Conservation (phyloP, 1,139 yeast genomes). For the Protomyces gravidus region DNA sequence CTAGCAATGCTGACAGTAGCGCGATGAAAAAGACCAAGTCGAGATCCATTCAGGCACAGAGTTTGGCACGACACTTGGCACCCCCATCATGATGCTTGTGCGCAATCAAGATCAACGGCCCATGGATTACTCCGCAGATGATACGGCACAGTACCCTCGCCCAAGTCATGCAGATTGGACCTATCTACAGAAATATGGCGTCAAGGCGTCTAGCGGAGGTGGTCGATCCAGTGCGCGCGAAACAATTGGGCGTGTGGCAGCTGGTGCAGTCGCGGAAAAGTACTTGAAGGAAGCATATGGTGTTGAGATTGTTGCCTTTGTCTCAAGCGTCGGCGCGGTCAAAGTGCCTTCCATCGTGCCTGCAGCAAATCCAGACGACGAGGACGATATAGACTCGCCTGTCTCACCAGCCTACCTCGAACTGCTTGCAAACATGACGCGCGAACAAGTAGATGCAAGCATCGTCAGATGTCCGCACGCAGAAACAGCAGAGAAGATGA, state of each 20-base stretch:
- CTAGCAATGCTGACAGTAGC: conserved; percentile 24
- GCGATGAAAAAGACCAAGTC: conserved; percentile 90
- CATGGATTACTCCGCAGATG: conserved; percentile 84
- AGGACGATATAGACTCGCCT: conserved; percentile 62
- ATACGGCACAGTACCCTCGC: conserved; percentile 76
- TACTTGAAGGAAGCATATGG: conserved; percentile 67
- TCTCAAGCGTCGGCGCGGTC: conserved; percentile 78
- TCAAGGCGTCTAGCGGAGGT: conserved; percentile 92
- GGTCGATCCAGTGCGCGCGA: conserved; percentile 97
- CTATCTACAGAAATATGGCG: conserved; percentile 81
- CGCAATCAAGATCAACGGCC: conserved; percentile 95
- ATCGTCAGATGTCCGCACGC: conserved; percentile 93
- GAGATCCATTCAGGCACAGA: conserved; percentile 94
- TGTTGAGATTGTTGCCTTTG: conserved; percentile 95
- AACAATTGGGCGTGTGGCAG: conserved; percentile 97
- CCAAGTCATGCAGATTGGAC: conserved; percentile 98
- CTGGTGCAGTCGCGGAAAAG: conserved; percentile 97
- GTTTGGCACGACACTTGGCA: conserved; percentile 82
- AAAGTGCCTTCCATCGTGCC: conserved; percentile 28
- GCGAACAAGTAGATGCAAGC: conserved; percentile 84
- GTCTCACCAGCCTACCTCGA: conserved; percentile 60
- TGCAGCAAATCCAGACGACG: conserved; percentile 29
- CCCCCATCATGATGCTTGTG: conserved; percentile 92
- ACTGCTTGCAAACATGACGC: conserved; percentile 66
- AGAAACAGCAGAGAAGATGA: conserved; percentile 69